These are phyloP conservation scores for Trametes maxima DNA, from an alignment of 768 basidiomycete species.

Conservation along the genomic window DNA sequence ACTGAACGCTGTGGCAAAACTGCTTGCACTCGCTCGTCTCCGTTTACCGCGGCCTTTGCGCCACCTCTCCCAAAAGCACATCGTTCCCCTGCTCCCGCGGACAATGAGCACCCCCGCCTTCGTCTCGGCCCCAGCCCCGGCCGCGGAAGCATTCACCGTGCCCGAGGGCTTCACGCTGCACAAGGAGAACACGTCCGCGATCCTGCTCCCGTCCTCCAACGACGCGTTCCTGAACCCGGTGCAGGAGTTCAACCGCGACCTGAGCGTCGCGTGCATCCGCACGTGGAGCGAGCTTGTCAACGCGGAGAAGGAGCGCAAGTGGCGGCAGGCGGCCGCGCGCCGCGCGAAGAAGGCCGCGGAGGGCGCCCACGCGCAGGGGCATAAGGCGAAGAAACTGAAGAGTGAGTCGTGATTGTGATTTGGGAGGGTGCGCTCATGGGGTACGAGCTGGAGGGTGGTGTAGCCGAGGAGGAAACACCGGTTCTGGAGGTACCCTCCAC, in stretches of 20 bases:
- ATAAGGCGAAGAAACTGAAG: slow-evolving; percentile 46
- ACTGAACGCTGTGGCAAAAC: slow-evolving; percentile 13
- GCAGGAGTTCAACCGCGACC: slow-evolving; percentile 97
- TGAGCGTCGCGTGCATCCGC: slow-evolving; percentile 87
- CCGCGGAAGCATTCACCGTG: slow-evolving; percentile 38
- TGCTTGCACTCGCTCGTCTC: slow-evolving; percentile 12
- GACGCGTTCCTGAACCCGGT: slow-evolving; percentile 96
- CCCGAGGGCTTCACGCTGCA: slow-evolving; percentile 80
- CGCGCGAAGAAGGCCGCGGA: slow-evolving; percentile 38
- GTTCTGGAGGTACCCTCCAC: background rate
- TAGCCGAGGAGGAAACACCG: background rate
- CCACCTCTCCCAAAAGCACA: background rate
- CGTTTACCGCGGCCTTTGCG: slow-evolving; percentile 14
- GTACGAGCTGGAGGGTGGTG: background rate
- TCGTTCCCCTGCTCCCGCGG: background rate
- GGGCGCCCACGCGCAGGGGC: slow-evolving; percentile 20
- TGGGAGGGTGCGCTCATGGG: slow-evolving; percentile 15
- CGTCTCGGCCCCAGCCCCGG: background rate
- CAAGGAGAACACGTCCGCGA: slow-evolving; percentile 79
- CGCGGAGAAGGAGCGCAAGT: slow-evolving; percentile 61
- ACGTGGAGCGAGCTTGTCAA: slow-evolving; percentile 82
- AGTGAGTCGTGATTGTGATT: slow-evolving; percentile 37
- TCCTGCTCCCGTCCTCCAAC: slow-evolving; percentile 73
- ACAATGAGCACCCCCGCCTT: slow-evolving; percentile 18
- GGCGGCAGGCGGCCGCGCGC: slow-evolving; percentile 55